A percentile compares a stretch with the other conserved stretches of the same genome.
These are phyloP conservation scores for Austroboletus niveus DNA, from an alignment of 1,284 basidiomycete genomes.

Conservation along the genomic window DNA sequence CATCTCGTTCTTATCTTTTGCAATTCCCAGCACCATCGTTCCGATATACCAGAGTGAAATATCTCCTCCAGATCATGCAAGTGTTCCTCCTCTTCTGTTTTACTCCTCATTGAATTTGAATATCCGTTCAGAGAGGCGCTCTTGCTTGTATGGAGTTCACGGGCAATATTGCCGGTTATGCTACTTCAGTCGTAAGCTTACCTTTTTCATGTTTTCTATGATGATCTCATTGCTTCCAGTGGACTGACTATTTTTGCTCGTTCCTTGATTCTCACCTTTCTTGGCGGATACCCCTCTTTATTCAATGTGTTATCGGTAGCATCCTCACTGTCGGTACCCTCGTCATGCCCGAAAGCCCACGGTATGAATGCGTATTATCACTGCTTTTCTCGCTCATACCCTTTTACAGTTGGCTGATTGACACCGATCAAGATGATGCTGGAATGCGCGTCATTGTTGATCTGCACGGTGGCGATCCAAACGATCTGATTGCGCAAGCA, in stretches of 20 bases:
- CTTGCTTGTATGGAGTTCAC: slow-evolving; percentile 98
- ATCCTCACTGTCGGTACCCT: slow-evolving; percentile 84
- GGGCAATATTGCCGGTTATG: slow-evolving; percentile 90
- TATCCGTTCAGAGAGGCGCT: slow-evolving; percentile 66
- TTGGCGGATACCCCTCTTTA: slow-evolving; percentile 82
- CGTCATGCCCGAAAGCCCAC: slow-evolving; percentile 89
- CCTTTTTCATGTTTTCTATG: neutral
- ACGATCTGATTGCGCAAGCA: slow-evolving; percentile 69
- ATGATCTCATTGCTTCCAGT: slow-evolving; percentile 45
- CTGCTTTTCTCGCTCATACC: slow-evolving; percentile 2
- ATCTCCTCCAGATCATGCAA: slow-evolving; percentile 88
- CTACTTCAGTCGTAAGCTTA: slow-evolving; percentile 84
- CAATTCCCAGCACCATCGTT: slow-evolving; percentile 76
- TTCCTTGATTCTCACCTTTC: slow-evolving; percentile 80
- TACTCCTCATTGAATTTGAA: slow-evolving; percentile 10
- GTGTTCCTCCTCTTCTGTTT: slow-evolving; percentile 28
- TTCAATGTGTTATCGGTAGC: slow-evolving; percentile 87
- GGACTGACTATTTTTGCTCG: slow-evolving; percentile 94
- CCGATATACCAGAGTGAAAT: slow-evolving; percentile 98
- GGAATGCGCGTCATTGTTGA: slow-evolving; percentile 90
- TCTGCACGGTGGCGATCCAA: slow-evolving; percentile 83
- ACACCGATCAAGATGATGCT: slow-evolving; percentile 82
- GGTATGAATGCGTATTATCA: slow-evolving; percentile 42
- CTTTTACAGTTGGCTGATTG: slow-evolving; percentile 79
- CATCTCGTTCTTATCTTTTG: neutral